Base-by-base conservation (phyloP, 2,329 filamentous ascomycete species). In the Botrytis hyacinthi region DNA sequence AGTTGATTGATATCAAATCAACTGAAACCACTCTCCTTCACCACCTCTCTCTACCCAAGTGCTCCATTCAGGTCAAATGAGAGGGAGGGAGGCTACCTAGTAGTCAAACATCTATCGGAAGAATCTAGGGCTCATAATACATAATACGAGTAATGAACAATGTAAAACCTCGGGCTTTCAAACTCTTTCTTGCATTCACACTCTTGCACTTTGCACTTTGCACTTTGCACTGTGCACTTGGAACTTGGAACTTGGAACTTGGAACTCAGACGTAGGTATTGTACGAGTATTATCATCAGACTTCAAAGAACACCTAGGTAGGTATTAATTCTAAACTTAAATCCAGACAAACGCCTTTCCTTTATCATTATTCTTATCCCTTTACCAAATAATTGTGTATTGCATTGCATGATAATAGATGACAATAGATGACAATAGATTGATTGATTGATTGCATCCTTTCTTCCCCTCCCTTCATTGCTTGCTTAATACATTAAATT, bases 1-100 rank as follows among this genome's bases (percentile, higher is more conserved):
- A 29, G 57, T 60, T 70, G 67, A 44, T 70, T 70, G 67, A 70
- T 70, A 60, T 54, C n/a, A 70, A 44, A 44, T 70, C 6, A 60
- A 59, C 26, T 70, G 67, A 70, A 70, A 70, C 67, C 48, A 59
- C 32, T 60, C 14, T 20, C 7, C 26, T 22, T 44, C 26, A 59
- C n/a, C 48, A 51, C 6, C 29, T 16, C n/a, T 54, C 22, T 29
- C 44, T 37, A 29, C 46, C 32, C 18, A 29, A 29, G 35, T 32
- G 20, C 42, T 66, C 16, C 32, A 46, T 46, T 66, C 60, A 62
- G 32, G 5, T 16, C 35, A 40, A 40, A 40, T 35, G 59, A 61
- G 59, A 35, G 59, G 37, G 37, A 37, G 37, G 37, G 60, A 26
- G 40, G 40, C 40, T 42, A 4, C 2, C 40, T 42, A 4, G 40